Base-by-base conservation (phyloP, 768 basidiomycete genomes). In the Pholiota microspora region DNA sequence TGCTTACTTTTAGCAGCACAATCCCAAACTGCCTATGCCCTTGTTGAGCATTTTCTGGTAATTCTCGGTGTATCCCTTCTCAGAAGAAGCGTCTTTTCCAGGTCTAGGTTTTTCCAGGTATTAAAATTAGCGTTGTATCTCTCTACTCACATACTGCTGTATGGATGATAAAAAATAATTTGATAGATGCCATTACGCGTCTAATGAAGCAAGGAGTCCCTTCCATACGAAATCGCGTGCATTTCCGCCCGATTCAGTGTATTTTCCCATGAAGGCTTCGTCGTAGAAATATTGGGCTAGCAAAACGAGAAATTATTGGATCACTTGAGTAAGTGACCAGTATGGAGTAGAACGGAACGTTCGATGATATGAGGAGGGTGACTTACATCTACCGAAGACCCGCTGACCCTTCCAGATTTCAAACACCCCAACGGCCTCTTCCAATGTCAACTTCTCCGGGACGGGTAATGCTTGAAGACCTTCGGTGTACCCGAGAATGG, bases 211-310 rank as follows among this genome's bases (percentile, higher is more conserved):
- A 10, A 84, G 64, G 47, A 89, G 61, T 1, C 85, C 86, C 47
- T 80, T 82, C 79, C 81, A 82, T 35, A 90, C 86, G 61, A 95
- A 92, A 54, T 88, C 84, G 56, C 87, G 76, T 10, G 92, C 77
- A 67, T 94, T 94, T 38, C 92, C 93, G 51, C 78, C 79, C 6
- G 87, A 80, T 62, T 92, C 88, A 1, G 82, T 80, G 59, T 89
- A 93, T 67, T 90, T 92, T 8, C 84, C 72, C 64, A 94, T 69
- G 72, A 94, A 94, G 12, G 84, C 59, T 66, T 89, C 86, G 62
- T 96, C 93, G 54, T 75, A 67, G 48, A 59, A 62, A 12, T 49
- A 58, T 24, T 62, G 56, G 7, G 67, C 76, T 77, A 49, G 10
- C 23, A 34, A 45, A 24, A 45, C 27, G 28, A 51, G 29, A n/a